These are phyloP conservation scores for Phytophthora europaea DNA, from an alignment of 352 stramenopile species.

Conservation along the genomic window DNA sequence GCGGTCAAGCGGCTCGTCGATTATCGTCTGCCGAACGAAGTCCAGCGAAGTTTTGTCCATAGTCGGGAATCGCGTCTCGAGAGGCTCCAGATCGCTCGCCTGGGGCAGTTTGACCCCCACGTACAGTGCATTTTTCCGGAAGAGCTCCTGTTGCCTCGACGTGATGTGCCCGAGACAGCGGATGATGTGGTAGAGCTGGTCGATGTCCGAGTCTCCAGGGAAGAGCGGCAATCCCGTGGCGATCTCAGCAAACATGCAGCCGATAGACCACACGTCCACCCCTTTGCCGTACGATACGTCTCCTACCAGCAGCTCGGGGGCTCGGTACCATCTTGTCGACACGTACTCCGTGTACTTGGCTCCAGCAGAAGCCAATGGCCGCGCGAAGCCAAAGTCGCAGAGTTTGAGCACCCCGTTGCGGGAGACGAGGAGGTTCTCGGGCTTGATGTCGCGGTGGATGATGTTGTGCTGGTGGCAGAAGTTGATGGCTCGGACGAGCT, in stretches of 20 bases:
- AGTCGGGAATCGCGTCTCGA: conserved; percentile 71
- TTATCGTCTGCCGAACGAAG: conserved; percentile 78
- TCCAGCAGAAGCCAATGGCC: conserved; percentile 69
- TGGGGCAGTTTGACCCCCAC: conserved; percentile 82
- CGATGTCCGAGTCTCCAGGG: conserved; percentile 97
- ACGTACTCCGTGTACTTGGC: conserved; percentile 92
- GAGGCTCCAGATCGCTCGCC: conserved; percentile 62
- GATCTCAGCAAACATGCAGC: conserved; percentile 97
- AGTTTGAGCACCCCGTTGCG: conserved; percentile 96
- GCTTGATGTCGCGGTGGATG: conserved; percentile 96
- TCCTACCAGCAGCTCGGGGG: conserved; percentile 93
- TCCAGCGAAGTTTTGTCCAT: conserved; percentile 76
- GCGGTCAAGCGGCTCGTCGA: conserved; percentile 80
- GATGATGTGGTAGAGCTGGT: conserved; percentile 93
- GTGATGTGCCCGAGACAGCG: conserved; percentile 80
- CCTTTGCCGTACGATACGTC: conserved; percentile 95
- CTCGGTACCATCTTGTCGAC: conserved; percentile 96
- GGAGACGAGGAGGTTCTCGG: conserved; percentile 95
- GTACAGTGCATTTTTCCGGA: conserved; percentile 86
- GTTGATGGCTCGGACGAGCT: conserved; percentile 87
- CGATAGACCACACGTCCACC: conserved; percentile 98
- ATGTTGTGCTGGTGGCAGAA: conserved; percentile 98
- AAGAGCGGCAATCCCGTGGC: conserved; percentile 97
- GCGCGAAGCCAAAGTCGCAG: conserved; percentile 90
- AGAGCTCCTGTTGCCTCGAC: conserved; percentile 81